Evolutionary conservation across 805 yeast species (phyloP), one percentile per base, ranked within the genome.

Genomic region (Saccharomycopsis sp.): DNA sequence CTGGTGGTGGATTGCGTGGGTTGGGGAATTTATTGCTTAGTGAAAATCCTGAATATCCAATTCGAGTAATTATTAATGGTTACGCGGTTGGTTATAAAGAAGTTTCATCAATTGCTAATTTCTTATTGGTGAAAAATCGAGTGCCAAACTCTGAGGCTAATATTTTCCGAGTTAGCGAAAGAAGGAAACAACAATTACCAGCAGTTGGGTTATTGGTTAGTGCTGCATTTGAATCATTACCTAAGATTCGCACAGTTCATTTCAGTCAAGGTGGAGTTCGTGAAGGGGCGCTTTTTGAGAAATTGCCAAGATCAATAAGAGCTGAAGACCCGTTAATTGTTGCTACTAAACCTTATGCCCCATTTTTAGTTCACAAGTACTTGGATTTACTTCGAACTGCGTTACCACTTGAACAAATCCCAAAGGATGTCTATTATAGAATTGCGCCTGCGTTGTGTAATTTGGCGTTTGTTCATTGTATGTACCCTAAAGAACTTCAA

Each of bases 231-330:
- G 79, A 75, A 48, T 71, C 79, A 0, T 60, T 81, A 28, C 86
- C 87, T 14, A 65, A 64, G 28, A 67, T 81, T 34, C 75, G 75
- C 53, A 72, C 81, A 2, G 71, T 83, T 22, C 77, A 80, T 53
- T 83, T 83, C 58, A 72, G 80, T 45, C 87, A 82, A 58, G 88
- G 87, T 51, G 88, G 88, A 47, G 81, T 82, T 19, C 68, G 90
- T 53, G 90, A 83, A 62, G 90, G 90, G 49, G 77, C 79, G 1
- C 55, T 84, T 29, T 83, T 76, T 56, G 75, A 83, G 4, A 71
- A 72, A 54, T 63, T 83, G 28, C 78, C 86, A 17, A 63, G 70
- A 17, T 68, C 68, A 29, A 67, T 81, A 24, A 71, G 81, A 50
- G 61, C 72, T 2, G 81, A 80, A 54, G 90, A 83, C 53, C 93